These are phyloP conservation scores for Boletus rubescentipes DNA, from an alignment of 768 basidiomycete genomes.

Conservation along the genomic window DNA sequence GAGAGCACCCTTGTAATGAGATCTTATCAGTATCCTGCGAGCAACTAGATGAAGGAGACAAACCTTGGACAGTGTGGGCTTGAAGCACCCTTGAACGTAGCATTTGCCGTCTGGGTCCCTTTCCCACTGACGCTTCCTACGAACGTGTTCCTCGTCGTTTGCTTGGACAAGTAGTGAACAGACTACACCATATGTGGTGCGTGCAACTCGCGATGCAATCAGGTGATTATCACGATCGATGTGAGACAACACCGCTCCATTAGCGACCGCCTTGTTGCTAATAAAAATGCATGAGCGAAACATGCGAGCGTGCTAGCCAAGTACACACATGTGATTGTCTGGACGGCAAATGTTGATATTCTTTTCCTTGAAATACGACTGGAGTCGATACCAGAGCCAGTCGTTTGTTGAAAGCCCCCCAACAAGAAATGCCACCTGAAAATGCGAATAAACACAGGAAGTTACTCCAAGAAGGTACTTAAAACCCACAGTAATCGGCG, in stretches of 20 bases:
- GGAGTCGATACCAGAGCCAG: constrained; percentile 11
- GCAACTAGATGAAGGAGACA: neutral
- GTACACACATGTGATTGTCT: constrained; percentile 7
- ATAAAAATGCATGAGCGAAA: neutral
- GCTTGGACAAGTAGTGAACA: neutral
- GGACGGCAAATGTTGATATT: constrained; percentile 4
- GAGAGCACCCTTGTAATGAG: neutral
- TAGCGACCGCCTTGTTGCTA: constrained; percentile 11
- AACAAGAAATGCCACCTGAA: constrained; percentile 14
- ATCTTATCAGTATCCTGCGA: neutral
- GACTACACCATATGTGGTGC: neutral
- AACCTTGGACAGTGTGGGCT: constrained; percentile 12
- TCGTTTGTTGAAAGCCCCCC: constrained; percentile 11
- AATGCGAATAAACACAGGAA: neutral
- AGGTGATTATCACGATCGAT: neutral
- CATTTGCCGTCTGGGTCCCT: neutral
- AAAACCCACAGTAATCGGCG: constrained; percentile 2
- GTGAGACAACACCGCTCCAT: constrained; percentile 7
- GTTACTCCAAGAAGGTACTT: neutral
- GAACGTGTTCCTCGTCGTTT: constrained; percentile 3
- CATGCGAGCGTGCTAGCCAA: neutral
- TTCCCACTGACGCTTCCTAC: constrained; percentile 13
- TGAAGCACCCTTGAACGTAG: constrained; percentile 15
- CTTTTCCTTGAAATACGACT: constrained; percentile 7
- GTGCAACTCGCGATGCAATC: neutral